Evolutionary conservation across 2,329 filamentous ascomycete species (phyloP), one percentile per base, ranked within the genome.

Genomic region (Colletotrichum orchidophilum): DNA sequence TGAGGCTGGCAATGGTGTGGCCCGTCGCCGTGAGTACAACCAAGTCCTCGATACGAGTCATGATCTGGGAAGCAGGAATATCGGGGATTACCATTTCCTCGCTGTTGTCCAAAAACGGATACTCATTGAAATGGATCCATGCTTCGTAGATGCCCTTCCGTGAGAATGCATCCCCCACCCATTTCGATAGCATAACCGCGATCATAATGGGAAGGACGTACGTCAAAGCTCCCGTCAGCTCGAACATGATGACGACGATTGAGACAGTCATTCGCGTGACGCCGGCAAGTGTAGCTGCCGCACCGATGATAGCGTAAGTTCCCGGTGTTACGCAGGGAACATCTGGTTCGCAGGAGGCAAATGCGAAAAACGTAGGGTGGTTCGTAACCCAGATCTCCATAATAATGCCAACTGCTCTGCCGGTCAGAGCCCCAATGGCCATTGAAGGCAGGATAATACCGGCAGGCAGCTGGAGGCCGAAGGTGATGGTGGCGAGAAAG

Each of bases 131-230:
- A 75, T 95, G 93, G 78, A 99, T 99, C 96, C 96, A 99, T 65
- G 93, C 93, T 80, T 99, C 96, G 84, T 99, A 99, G 81, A 99
- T 98, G 74, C 96, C 95, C 60, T 93, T 91, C 66, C 94, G 94
- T 29, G 94, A 95, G 80, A 99, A 95, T 60, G 95, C 96, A 81
- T 99, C 96, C 77, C 95, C 96, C 29, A 97, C 94, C 96, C 96
- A 99, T 84, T 99, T 99, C 73, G 94, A 94, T 54, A 98, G 88
- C 95, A 99, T 97, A 78, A 99, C 96, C 53, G 95, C 95, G 74
- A 99, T 94, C 96, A 99, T 99, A 81, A 98, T 99, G 65, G 96
- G 96, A 8, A 99, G 90, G 59, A 99, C 96, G 79, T 98, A 98
- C 1, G 95, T 97, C 31, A 99, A 87, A 1, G 96, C 96, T 63